Base-by-base conservation (phyloP, 164 flowering plant species). In the Piper longum region DNA sequence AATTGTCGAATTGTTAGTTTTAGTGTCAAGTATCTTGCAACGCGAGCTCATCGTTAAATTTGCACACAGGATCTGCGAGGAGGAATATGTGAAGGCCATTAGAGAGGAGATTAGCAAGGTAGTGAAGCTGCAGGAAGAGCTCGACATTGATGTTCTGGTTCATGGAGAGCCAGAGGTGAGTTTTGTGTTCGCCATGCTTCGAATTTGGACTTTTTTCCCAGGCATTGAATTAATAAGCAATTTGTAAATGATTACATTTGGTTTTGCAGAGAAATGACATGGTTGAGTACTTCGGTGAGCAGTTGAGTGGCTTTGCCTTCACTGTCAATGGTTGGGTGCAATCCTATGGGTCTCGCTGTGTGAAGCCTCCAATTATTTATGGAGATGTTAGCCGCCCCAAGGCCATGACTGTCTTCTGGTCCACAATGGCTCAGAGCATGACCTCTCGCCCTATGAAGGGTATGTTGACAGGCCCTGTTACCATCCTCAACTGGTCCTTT, bases 321-420 rank as follows among this genome's bases (percentile, higher is more conserved):
- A 72, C 83, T 17, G 81, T 45, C 45, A 85, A 85, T 68, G 91
- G 91, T 13, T 85, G 91, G 91, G 91, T 85, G 48, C 91, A 85
- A 72, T 83, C 88, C 11, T 85, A 85, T 60, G 91, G 91, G 2
- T 85, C 91, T 54, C 85, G 91, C 4, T 85, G 91, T 72, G 91
- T 85, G 64, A 85, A 85, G 69, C 91, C 91, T 56, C 91, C 91
- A 3, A 81, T 85, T 75, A 85, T 85, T 73, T 83, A 79, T 59
- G 91, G 91, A 75, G 91, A 85, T 78, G 88, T 85, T 41, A 82
- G 88, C 75, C 84, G 91, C 45, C 91, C 91, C 58, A 79, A 79
- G 66, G 64, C 91, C 51, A 85, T 85, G 86, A 85, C 91, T 3
- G 86, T 85, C 62, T 82, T 83, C 80, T 85, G 91, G 91, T 85